Evolutionary conservation across 106 monocot species (phyloP).

Genomic region (Dendrobium nobile): DNA sequence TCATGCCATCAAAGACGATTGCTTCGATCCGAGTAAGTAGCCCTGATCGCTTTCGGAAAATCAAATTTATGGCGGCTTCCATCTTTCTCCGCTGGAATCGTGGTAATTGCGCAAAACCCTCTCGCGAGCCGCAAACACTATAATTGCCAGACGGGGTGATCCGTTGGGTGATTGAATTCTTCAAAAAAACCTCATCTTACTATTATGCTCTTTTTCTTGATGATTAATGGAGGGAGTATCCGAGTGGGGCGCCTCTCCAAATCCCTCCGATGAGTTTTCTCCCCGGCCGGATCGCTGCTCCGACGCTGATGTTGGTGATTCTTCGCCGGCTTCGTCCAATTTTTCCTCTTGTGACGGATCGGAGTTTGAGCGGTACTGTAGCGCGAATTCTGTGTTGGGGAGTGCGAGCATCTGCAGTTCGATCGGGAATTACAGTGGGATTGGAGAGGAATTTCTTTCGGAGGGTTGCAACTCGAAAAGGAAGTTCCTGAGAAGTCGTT

Average conservation of each 20-base stretch:
- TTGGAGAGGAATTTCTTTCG: constrained; percentile 9
- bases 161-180: neutral
- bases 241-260: neutral
- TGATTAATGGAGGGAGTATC: constrained; percentile 1
- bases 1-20: neutral
- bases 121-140: neutral
- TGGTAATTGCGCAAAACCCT: neutral
- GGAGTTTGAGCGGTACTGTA: constrained; percentile 72
- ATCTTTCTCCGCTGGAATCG: neutral
- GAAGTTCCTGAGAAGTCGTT: constrained; percentile 10
- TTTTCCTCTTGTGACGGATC: constrained; percentile 66
- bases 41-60: neutral
- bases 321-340: constrained; percentile 14
- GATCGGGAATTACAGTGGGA: constrained; percentile 25
- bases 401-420: constrained; percentile 64
- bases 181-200: neutral
- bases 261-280: constrained; percentile 9
- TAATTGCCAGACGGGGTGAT: neutral
- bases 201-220: constrained; percentile 1
- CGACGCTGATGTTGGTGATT: constrained; percentile 12
- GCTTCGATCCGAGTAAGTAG: constrained; percentile 1
- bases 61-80: neutral
- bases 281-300: neutral
- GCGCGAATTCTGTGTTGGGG: constrained; percentile 73
- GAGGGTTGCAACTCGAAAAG: neutral